Evolutionary conservation across 2,329 filamentous ascomycete species (phyloP), one percentile per base, ranked within the genome.

Genomic region (Onygena corvina): DNA sequence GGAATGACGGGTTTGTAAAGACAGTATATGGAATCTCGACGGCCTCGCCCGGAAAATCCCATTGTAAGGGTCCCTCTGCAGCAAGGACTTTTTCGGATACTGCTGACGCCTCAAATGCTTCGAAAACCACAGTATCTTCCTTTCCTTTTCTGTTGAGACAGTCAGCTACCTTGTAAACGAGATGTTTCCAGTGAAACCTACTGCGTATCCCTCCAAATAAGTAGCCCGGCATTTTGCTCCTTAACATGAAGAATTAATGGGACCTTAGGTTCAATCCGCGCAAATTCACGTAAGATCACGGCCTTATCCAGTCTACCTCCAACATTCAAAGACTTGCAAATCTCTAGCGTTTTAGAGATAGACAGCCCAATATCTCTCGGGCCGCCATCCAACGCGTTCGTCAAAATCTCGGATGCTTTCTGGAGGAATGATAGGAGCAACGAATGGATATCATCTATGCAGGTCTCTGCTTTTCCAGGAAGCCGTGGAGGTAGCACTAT

Each of bases 81-180:
- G 70, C 68, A 1, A 82, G 65, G 0, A 81, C 74, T 11, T 70
- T 62, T 36, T 76, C 67, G 1, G 74, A 75, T 0, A 59, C 58
- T 0, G 81, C 67, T 0, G 79, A 80, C 0, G 74, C 68, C 58
- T 84, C 80, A 49, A 83, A 83, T 0, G 69, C 69, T 59, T 84
- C 80, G 42, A 82, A 75, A 50, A 77, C 14, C 55, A 73, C 53
- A 56, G 53, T 16, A 38, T 64, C 23, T 16, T 55, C 38, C 1
- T 48, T 14, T 5, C 48, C 30, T 48, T 57, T n/a, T 60, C 50
- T 48, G 38, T 40, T 47, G 25, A 48, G 36, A 38, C 21, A 38
- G 16, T 46, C 12, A 20, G 12, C 8, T 12, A 25, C 12, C n/a
- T 8, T 25, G n/a, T 23, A 11, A n/a, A 33, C 33, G n/a, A 16